Evolutionary conservation across 805 yeast species (phyloP), one percentile per base, ranked within the genome.

Genomic region (Alloascoidea africana): DNA sequence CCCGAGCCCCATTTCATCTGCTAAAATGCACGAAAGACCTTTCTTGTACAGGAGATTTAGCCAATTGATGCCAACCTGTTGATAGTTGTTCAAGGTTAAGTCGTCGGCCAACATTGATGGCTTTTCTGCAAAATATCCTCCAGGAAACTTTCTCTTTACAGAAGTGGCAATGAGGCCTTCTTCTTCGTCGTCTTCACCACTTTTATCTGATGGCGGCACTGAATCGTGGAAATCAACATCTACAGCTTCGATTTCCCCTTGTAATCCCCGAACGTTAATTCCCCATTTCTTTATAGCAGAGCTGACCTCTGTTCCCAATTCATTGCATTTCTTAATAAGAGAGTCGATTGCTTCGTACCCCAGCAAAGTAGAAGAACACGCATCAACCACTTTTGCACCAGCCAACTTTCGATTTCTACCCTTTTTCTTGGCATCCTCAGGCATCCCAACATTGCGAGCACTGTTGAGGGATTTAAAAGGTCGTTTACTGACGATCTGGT

Each of bases 1-100:
- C 42, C 99, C 99, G 36, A 91, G 64, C 3, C 94, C 99, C 99
- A 91, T 91, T 55, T 91, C 99, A 60, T 91, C 99, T 0, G 98
- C 99, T 36, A 91, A 63, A 40, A 91, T 91, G 59, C 98, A 87
- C 4, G 96, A 85, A 40, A 91, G 64, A 14, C 74, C 68, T 51
- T 80, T 74, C 41, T 72, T 73, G 54, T 89, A 91, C 18, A 91
- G 63, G 39, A 89, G 56, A 43, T 76, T 68, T 39, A 91, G 63
- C 99, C 99, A 91, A 54, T 91, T 91, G 38, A 91, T 60, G 35
- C 99, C 99, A n/a, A 87, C 94, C 48, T 86, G 91, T 61, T 91
- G 99, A 56, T 91, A 91, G 50, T 73, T 76, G 50, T 89, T 91
- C 48, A 91, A 63, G 32, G 70, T 70, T 14, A 84, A 65, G 15